Conservation (phyloP, 441 rosid species). For the Biscutella laevigata region DNA sequence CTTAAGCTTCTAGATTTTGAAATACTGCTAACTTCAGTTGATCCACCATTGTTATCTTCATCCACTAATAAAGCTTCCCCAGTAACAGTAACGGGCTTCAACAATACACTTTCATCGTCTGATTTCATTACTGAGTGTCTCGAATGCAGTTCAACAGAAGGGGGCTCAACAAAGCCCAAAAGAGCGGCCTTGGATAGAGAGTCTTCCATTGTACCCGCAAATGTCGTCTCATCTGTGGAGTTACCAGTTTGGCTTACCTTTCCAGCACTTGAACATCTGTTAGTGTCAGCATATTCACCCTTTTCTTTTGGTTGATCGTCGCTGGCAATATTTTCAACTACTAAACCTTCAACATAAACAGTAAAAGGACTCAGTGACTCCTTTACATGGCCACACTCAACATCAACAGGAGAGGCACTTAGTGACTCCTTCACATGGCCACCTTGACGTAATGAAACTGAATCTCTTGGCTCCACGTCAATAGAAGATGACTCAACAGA, state of each 20-base stretch:
- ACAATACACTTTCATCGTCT: constrained; percentile 4
- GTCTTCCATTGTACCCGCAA: constrained; percentile 3
- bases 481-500: constrained; percentile 13
- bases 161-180: constrained; percentile 11
- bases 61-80: constrained; percentile 13
- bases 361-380: constrained; percentile 14
- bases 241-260: constrained; percentile 18
- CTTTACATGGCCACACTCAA: background rate
- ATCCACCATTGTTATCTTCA: constrained; percentile 9
- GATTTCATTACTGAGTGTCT: constrained; percentile 13
- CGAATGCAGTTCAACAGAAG: constrained; percentile 15
- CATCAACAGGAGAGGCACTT: too few species aligned
- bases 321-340: background rate
- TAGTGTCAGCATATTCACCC: constrained; percentile 17
- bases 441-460: constrained; percentile 10
- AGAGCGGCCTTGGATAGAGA: constrained; percentile 4
- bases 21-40: constrained; percentile 3
- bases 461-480: constrained; percentile 15
- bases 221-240: constrained; percentile 11
- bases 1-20: constrained; percentile 6
- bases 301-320: constrained; percentile 7
- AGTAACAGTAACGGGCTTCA: constrained; percentile 4
- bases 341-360: constrained; percentile 7
- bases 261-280: constrained; percentile 17
- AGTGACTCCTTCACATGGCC: background rate